Evolutionary conservation across 1,284 basidiomycete genomes (phyloP).

Genomic region (Microbotryum silenes-acaulis): DNA sequence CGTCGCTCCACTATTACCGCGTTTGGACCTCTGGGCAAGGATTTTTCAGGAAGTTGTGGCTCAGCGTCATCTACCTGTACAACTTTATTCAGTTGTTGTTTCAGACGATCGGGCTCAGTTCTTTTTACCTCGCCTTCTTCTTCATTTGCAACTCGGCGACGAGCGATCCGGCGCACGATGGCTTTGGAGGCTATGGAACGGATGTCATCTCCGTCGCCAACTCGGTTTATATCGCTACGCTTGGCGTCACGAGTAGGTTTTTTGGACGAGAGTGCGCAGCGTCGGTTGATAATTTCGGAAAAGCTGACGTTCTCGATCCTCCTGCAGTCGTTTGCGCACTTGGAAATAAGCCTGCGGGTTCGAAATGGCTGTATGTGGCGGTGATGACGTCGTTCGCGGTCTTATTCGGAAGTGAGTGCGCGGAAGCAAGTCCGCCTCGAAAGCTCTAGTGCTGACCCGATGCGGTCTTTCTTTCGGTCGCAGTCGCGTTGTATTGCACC

Average conservation of each 20-base stretch:
- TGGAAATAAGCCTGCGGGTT: conserved; percentile 79
- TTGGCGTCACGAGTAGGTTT: conserved; percentile 25
- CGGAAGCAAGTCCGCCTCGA: conserved; percentile 54
- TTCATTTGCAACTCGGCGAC: conserved; percentile 31
- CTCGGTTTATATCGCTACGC: conserved; percentile 26
- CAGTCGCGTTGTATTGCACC: conserved; percentile 72
- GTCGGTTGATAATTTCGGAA: no score
- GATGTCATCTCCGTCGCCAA: conserved; percentile 21
- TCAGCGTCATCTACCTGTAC: conserved; percentile 69
- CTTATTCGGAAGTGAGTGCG: conserved; percentile 41
- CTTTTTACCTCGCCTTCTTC: conserved; percentile 31
- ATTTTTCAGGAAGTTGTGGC: conserved; percentile 65
- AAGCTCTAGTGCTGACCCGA: conserved; percentile 40
- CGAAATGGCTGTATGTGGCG: conserved; percentile 65
- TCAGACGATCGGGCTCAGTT: conserved; percentile 42
- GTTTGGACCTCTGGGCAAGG: conserved; percentile 87
- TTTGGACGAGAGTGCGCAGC: background rate
- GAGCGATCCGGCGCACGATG: conserved; percentile 21
- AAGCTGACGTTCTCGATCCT: conserved; percentile 50
- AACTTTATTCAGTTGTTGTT: conserved; percentile 54
- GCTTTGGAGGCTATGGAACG: conserved; percentile 32
- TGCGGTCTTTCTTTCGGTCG: conserved; percentile 37
- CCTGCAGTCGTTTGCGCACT: conserved; percentile 68
- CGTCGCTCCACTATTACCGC: conserved; percentile 70
- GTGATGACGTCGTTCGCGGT: conserved; percentile 54